Evolutionary conservation across 2,329 filamentous ascomycete species (phyloP).

Genomic region (Pezicula radicicola): DNA sequence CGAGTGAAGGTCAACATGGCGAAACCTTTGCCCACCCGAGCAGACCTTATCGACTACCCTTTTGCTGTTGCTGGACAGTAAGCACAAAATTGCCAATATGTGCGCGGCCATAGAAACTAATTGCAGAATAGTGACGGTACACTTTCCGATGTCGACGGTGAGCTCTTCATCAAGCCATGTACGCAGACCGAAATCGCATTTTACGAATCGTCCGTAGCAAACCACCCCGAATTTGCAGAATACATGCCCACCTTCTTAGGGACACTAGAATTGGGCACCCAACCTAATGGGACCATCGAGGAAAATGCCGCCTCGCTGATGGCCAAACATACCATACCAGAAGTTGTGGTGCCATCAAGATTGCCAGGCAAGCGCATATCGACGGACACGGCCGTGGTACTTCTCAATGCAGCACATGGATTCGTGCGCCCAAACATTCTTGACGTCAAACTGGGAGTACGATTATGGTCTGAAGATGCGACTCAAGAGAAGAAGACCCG

Average conservation of each 20-base stretch:
- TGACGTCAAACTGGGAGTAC: constrained; percentile 85
- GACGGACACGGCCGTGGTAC: constrained; percentile 76
- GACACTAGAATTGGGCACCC: constrained; percentile 65
- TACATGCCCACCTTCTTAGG: constrained; percentile 87
- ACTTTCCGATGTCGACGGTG: constrained; percentile 77
- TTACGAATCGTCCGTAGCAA: constrained; percentile 66
- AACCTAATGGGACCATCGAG: constrained; percentile 41
- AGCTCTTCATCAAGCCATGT: constrained; percentile 92
- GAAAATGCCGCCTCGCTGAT: constrained; percentile 37
- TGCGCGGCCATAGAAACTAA: constrained; percentile 8
- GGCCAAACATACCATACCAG: constrained; percentile 22
- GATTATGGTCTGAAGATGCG: constrained; percentile 79
- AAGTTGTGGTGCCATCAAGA: constrained; percentile 17
- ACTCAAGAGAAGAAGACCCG: constrained; percentile 54
- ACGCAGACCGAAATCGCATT: constrained; percentile 83
- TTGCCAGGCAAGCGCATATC: constrained; percentile 47
- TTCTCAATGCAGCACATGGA: constrained; percentile 79
- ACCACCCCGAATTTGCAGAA: constrained; percentile 70
- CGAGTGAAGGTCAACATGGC: constrained; percentile 31
- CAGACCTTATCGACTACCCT: constrained; percentile 66
- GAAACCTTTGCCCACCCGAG: constrained; percentile 35
- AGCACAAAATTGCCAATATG: constrained; percentile 30
- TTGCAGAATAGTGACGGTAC: constrained; percentile 72
- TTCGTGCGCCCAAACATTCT: constrained; percentile 86
- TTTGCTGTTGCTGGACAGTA: constrained; percentile 84